Evolutionary conservation across 208 protist genomes (phyloP), one percentile per base, ranked within the genome.

Genomic region (Leptomonas seymouri): DNA sequence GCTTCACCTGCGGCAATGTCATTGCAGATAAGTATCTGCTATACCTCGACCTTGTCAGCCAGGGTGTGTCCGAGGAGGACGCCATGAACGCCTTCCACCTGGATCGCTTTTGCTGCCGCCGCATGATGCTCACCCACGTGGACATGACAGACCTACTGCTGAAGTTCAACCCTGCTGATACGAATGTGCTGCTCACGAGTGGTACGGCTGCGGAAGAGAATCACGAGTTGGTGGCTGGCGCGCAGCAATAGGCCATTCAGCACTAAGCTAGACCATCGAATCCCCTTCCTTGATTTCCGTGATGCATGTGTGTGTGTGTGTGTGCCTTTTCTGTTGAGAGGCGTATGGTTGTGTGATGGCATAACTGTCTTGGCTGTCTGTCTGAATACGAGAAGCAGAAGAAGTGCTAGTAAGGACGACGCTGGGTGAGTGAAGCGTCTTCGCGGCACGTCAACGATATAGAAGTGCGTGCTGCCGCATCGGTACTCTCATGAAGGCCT

Each of bases 81-180:
- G 98, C 99, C 27, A 85, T 99, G 30, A 96, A 99, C 75, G 89
- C 78, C 15, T 92, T 99, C 21, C 83, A 92, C 21, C 86, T 99
- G 0, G 89, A 96, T 23, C 94, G 99, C 36, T 99, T 99, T 82
- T 99, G 99, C 86, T 99, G 99, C 81, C 82, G 99, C 62, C 87
- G 99, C 57, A 99, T 99, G 99, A 87, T 99, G 57, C 84, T 99
- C 20, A 99, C 99, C 0, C 99, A 99, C 81, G 99, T 99, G 23
- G 99, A 99, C 79, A 91, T 99, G 48, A 99, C 99, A 49, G 98
- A 99, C 62, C 96, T 99, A 70, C 88, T 99, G 25, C 78, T 96
- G 28, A 94, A 94, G 75, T 97, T 89, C 62, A 97, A 97, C 75
- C 93, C 93, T 3, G 90, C 93, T 0, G 89, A 97, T 78, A 87